These are phyloP conservation scores for Plantago coronopus DNA, from an alignment of 305 asterid genomes.

Conservation along the genomic window DNA sequence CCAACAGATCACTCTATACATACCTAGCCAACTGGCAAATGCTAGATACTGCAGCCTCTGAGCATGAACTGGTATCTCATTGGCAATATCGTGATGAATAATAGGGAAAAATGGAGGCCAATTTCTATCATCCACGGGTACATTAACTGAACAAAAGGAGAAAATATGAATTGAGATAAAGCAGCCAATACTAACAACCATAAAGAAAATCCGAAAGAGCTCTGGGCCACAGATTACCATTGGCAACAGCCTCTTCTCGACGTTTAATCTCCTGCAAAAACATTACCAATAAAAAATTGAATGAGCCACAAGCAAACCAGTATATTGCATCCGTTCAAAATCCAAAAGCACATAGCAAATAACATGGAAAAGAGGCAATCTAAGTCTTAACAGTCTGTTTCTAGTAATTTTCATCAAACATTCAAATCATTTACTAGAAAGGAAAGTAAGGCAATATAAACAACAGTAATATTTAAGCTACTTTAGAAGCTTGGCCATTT, in stretches of 20 bases:
- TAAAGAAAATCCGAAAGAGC: conserved; percentile 5
- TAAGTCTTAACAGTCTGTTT: not conserved
- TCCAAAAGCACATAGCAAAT: not conserved
- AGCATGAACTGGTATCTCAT: conserved; percentile 82
- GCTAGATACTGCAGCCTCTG: conserved; percentile 96
- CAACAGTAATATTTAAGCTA: conserved; percentile 1
- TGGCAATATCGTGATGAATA: conserved; percentile 95
- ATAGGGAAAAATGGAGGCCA: conserved; percentile 98
- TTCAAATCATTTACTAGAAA: not conserved
- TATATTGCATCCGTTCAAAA: conserved; percentile 18
- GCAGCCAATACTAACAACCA: conserved; percentile 4
- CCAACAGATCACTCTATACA: conserved; percentile 19
- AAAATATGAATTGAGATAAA: conserved; percentile 22
- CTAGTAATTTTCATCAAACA: conserved; percentile 10
- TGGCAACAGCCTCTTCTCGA: conserved; percentile 80
- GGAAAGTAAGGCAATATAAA: too few species aligned
- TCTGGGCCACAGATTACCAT: conserved; percentile 49
- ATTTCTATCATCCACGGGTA: conserved; percentile 75
- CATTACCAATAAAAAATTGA: not conserved
- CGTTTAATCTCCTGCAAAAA: conserved; percentile 73
- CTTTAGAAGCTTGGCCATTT: conserved; percentile 12
- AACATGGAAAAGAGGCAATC: not conserved
- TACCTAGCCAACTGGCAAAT: conserved; percentile 91
- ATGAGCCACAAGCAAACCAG: conserved; percentile 4
- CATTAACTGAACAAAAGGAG: conserved; percentile 55